phyloP scores from a whole-genome alignment of 1,139 yeast species.

The Yamadazyma aaseri region DNA sequence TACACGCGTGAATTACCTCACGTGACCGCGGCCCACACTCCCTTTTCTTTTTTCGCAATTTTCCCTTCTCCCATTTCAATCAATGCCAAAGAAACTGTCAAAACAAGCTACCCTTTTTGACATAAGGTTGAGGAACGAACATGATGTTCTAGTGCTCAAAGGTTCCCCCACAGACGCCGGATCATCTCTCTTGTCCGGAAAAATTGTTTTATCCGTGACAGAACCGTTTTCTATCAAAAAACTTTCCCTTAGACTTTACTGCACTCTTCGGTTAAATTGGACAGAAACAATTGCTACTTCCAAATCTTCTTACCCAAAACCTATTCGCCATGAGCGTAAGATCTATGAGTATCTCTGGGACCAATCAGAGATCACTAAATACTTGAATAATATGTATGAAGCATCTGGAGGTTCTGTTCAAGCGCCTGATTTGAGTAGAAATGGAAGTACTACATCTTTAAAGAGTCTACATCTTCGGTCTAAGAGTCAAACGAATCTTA shows the following conservation, averaged over 20 bases:
- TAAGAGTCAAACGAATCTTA: conserved; percentile 23
- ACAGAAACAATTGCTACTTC: conserved; percentile 47
- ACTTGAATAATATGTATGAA: conserved; percentile 31
- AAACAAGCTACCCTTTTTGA: conserved; percentile 52
- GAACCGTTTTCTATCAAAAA: conserved; percentile 74
- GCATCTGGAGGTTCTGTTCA: conserved; percentile 12
- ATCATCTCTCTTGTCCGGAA: conserved; percentile 73
- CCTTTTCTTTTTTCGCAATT: too few species aligned
- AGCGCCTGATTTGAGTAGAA: conserved; percentile 19
- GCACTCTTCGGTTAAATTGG: conserved; percentile 62
- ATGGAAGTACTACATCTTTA: conserved; percentile 35
- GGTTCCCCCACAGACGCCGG: conserved; percentile 79
- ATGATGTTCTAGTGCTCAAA: conserved; percentile 77
- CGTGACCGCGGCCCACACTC: too few species aligned
- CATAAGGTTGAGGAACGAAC: conserved; percentile 66
- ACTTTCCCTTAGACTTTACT: conserved; percentile 60
- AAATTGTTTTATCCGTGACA: conserved; percentile 68
- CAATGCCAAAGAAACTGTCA: conserved; percentile 15
- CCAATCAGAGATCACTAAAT: conserved; percentile 48
- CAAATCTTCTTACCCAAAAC: conserved; percentile 45
- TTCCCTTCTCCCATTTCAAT: too few species aligned
- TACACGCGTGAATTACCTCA: too few species aligned
- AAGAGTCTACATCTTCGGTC: conserved; percentile 30
- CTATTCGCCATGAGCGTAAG: conserved; percentile 60
- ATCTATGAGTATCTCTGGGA: conserved; percentile 81